Conservation (phyloP, 139 green algal species). For the Chlamydomonas schloesseri region DNA sequence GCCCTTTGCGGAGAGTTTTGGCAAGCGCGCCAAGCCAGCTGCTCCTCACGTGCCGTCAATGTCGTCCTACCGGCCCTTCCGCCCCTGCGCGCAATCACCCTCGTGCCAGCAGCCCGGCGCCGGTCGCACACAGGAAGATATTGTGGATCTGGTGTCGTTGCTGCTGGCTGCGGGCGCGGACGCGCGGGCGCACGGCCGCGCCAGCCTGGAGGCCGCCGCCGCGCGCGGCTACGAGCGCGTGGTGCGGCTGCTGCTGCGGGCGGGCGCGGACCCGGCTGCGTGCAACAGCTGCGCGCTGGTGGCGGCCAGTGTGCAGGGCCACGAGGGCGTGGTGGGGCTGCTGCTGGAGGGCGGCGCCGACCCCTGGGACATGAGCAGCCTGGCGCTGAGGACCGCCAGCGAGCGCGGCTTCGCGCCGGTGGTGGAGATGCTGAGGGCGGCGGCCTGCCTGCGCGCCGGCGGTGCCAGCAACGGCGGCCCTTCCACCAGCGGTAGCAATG, state of each 20-base stretch:
- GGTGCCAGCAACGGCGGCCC: no score
- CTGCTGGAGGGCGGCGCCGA: slow-evolving; percentile 14
- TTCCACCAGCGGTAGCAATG: no score
- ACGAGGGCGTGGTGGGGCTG: neutral
- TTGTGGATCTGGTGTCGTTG: neutral
- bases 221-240: neutral
- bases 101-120: no score
- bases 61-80: no score
- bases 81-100: no score
- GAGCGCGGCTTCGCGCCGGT: neutral
- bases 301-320: slow-evolving; percentile 24
- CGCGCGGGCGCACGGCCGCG: neutral
- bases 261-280: neutral
- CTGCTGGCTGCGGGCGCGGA: slow-evolving; percentile 22
- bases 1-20: no score
- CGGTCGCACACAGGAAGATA: neutral
- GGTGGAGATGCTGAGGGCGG: neutral
- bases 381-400: slow-evolving; percentile 4
- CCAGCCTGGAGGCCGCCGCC: slow-evolving; percentile 14
- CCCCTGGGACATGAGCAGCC: neutral
- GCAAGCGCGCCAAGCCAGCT: no score
- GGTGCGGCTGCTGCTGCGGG: slow-evolving; percentile 9
- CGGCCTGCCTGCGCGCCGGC: no score
- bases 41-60: no score
- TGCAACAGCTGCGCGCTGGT: slow-evolving; percentile 30